Evolutionary conservation across 2,329 filamentous ascomycete species (phyloP), one percentile per base, ranked within the genome.

Genomic region (Nothomitra cinnamomea): DNA sequence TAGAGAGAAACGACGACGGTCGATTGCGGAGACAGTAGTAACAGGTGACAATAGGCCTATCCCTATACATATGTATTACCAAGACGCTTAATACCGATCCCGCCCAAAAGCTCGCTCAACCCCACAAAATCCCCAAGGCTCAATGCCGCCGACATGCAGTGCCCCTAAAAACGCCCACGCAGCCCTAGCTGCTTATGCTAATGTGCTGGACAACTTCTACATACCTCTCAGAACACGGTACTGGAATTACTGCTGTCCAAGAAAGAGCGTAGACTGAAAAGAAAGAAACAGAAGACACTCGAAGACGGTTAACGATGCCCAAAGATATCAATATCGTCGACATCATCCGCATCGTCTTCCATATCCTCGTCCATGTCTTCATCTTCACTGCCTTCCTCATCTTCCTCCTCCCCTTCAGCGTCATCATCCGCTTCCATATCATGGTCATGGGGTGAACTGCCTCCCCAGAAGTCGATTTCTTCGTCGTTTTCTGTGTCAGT

Each of bases 401-500:
- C 54, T 54, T 58, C 54, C 38, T 54, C 50, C 49, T 53, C 54
- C 40, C 57, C 57, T 43, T 55, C 53, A 42, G 53, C 56, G 10
- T 54, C 50, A 22, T 40, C 28, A 3, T 40, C 49, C 12, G 53
- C 61, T 54, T 65, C 64, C 49, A 61, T 43, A 5, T n/a, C 15
- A 19, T 43, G 13, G 38, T 42, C 50, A n/a, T 17, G n/a, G n/a
- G 36, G 35, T 12, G 21, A 43, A 28, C 35, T 52, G 19, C 45
- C 60, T 6, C 62, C 62, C 64, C 65, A 66, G 43, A 63, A 64
- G 8, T 63, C 61, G 28, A 65, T 49, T 1, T 59, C 65, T 40
- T 64, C 61, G 7, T 61, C 61, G 52, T 64, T 61, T 41, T 59
- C 57, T 41, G 62, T 58, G 21, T 50, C 21, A 42, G 10, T 35